Evolutionary conservation across 2,329 filamentous ascomycete species (phyloP), one percentile per base, ranked within the genome.

Genomic region (Leptographium flavum): DNA sequence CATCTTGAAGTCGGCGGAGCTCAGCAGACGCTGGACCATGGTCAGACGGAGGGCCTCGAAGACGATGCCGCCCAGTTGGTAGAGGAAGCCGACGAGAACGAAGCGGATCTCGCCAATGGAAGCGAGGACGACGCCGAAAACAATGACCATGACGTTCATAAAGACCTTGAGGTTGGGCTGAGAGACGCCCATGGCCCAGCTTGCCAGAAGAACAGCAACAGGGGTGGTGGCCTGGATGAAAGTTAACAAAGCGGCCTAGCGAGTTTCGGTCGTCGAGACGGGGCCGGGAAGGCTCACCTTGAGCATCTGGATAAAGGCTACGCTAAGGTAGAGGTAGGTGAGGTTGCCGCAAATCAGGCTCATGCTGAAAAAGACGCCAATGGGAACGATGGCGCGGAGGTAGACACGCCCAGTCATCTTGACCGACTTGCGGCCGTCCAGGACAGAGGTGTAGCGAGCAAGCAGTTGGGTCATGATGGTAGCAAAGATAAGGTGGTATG

Each of bases 251-350:
- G 19, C 13, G 9, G 25, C 3, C 13, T 13, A n/a, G 28, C 15
- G 11, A 32, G 13, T 17, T 37, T 10, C 2, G 14, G 13, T 15
- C 31, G n/a, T n/a, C n/a, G n/a, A n/a, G n/a, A n/a, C n/a, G n/a
- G n/a, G n/a, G n/a, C n/a, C n/a, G n/a, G n/a, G n/a, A 17, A 14
- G 31, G 6, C 43, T 5, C 13, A 87, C 83, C 83, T 96, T 96
- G 64, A 96, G 80, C 90, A 96, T 96, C 73, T 96, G 90, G 58
- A 96, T 96, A 65, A 96, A 96, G 49, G 90, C 84, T 48, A 96
- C 90, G 54, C 83, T 92, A 50, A 96, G 77, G 66, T 95, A 94
- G 45, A 95, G 76, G 62, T 96, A 96, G 56, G 90, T 87, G 66
- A 94, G 67, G 70, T 96, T 96, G 60, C 88, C 87, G 66, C 87